phyloP scores from a whole-genome alignment of 2,329 filamentous ascomycete species.

The Aspergillus chevalieri region DNA sequence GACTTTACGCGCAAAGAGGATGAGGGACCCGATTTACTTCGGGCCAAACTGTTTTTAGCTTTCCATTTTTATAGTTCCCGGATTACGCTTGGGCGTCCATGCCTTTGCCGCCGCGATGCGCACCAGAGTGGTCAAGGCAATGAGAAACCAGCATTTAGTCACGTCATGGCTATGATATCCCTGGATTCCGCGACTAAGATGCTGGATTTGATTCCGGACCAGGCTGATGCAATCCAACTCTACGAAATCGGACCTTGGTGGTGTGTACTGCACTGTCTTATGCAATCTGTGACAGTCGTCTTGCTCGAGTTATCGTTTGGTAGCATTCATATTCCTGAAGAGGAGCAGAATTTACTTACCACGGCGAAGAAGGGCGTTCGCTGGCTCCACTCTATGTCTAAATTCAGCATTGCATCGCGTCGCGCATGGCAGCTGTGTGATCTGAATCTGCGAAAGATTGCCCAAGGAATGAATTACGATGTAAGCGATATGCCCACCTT shows the following conservation, averaged over 20 bases:
- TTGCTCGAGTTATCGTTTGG: slow-evolving; percentile 43
- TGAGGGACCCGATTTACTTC: slow-evolving; percentile 27
- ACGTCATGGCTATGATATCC: slow-evolving; percentile 33
- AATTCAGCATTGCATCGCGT: slow-evolving; percentile 32
- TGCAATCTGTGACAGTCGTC: slow-evolving; percentile 40
- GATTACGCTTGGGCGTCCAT: slow-evolving; percentile 41
- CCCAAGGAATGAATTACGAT: slow-evolving; percentile 30
- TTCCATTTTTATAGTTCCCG: slow-evolving; percentile 41
- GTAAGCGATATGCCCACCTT: slow-evolving; percentile 27
- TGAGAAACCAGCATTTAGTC: slow-evolving; percentile 30
- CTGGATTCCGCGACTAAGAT: slow-evolving; percentile 34
- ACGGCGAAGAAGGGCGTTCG: slow-evolving; percentile 37
- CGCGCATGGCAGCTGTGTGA: slow-evolving; percentile 41
- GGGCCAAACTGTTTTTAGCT: slow-evolving; percentile 35
- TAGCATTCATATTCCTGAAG: slow-evolving; percentile 37
- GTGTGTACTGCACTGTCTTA: slow-evolving; percentile 41
- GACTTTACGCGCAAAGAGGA: slow-evolving; percentile 33
- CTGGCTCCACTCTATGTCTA: slow-evolving; percentile 39
- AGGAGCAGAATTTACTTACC: slow-evolving; percentile 30
- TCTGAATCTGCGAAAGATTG: slow-evolving; percentile 27
- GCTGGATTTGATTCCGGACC: slow-evolving; percentile 38
- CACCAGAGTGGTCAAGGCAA: slow-evolving; percentile 19
- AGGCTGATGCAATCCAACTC: slow-evolving; percentile 35
- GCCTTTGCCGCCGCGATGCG: slow-evolving; percentile 40
- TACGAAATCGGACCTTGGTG: slow-evolving; percentile 40